Evolutionary conservation across 768 basidiomycete species (phyloP), one percentile per base, ranked within the genome.

Genomic region (Boletus speciosus): DNA sequence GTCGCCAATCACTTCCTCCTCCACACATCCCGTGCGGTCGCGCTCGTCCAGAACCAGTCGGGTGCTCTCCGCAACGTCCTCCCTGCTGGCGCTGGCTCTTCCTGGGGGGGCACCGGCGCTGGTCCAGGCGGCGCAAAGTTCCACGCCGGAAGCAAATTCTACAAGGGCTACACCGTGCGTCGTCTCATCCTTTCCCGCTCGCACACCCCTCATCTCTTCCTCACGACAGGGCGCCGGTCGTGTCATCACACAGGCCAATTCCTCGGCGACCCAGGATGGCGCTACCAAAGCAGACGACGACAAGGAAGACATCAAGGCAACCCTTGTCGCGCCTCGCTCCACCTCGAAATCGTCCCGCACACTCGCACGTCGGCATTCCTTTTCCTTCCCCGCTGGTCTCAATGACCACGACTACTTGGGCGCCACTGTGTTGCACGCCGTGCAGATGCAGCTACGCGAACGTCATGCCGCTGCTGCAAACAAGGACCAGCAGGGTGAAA

Each of bases 1-100:
- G 85, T 88, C 73, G 85, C 88, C 31, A 86, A 84, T n/a, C 83
- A 86, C 47, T 76, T 93, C 49, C 73, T 93, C 34, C 82, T 90
- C 56, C 84, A 85, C 59, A 88, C 87, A 0, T 79, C 85, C 14
- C 85, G 90, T 64, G 88, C 86, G 15, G 90, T 84, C 44, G 82
- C 86, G 0, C 25, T 25, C 25, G 25, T 25, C 25, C 25, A 25
- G 25, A 25, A 25, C 25, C 88, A 88, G 67, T 78, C 78, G 5
- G 73, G 78, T 5, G 81, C 87, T 0, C 75, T 91, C 67, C 76
- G 89, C 54, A 92, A 87, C 78, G 90, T 87, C 51, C 78, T 91
- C 52, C 86, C 73, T 23, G 77, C 77, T 27, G 75, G 70, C 5
- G 69, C 80, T 7, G 76, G 78, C 45, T 76, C 78, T 2, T 80